Evolutionary conservation across 305 asterid genomes (phyloP).

Genomic region (Fraxinus albicans): DNA sequence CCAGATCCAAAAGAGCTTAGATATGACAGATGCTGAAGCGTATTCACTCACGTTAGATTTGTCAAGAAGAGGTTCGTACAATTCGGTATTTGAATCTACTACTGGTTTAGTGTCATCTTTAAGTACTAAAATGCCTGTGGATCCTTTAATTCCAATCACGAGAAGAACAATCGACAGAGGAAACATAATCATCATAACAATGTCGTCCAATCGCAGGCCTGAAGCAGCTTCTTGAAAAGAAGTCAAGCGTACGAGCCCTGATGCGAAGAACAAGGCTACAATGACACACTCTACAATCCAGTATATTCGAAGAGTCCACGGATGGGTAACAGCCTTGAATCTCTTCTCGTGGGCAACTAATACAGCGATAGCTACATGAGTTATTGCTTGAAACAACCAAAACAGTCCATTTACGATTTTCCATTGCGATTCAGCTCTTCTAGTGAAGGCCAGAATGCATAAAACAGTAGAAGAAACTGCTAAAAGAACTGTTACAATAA

Average conservation of each 20-base stretch:
- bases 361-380: conserved; percentile 43
- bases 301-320: conserved; percentile 54
- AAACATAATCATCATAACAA: conserved; percentile 44
- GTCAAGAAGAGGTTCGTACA: conserved; percentile 41
- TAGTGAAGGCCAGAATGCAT: conserved; percentile 41
- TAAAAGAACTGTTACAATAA: conserved; percentile 36
- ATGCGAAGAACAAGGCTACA: conserved; percentile 45
- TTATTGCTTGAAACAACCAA: conserved; percentile 65
- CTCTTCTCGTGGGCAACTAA: conserved; percentile 68
- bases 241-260: conserved; percentile 48
- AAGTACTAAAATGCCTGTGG: conserved; percentile 48
- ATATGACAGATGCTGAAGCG: conserved; percentile 73
- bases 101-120: conserved; percentile 32
- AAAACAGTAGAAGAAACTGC: conserved; percentile 40
- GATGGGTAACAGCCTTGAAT: conserved; percentile 56
- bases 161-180: conserved; percentile 46
- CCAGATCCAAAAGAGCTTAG: conserved; percentile 84
- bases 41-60: conserved; percentile 56
- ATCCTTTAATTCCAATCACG: conserved; percentile 52
- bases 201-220: conserved; percentile 52
- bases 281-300: conserved; percentile 59
- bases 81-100: conserved; percentile 25
- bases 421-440: conserved; percentile 36
- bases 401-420: conserved; percentile 45
- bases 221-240: conserved; percentile 40